Evolutionary conservation across 192 early-diverging fungal genomes (phyloP), one percentile per base, ranked within the genome.

Genomic region (Umbelopsis ramanniana): DNA sequence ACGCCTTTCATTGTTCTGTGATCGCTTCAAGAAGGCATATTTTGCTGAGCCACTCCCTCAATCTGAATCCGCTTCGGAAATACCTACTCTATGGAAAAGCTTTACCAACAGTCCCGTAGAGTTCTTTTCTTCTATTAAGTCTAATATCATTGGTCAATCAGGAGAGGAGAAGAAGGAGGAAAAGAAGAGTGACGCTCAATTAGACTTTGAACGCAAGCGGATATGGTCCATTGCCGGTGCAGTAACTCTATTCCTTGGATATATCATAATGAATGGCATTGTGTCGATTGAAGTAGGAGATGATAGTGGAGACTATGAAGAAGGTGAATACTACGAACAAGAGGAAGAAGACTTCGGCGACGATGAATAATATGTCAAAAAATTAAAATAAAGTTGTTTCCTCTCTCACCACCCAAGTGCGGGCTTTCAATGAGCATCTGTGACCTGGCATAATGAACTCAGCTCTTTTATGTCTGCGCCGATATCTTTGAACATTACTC

Each of bases 231-330:
- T 88, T 69, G 77, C 79, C 14, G 83, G 83, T 46, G 87, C 80
- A 3, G 52, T 85, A 24, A 72, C 78, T 10, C 74, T 83, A 21
- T 76, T 88, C 57, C 35, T 79, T 26, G 78, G 69, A 7, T 90
- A 89, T 81, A 79, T 90, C 8, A 82, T 87, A 69, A 72, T 83
- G 24, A 86, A 93, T 74, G 90, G 89, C 21, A 83, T 93, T 40
- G 74, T 93, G 12, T 75, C 74, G 40, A 82, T 91, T 71, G 80
- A 82, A 19, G 46, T 60, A 43, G 74, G 55, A 5, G 79, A 84
- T 38, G 57, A 26, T 29, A 63, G 14, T 33, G 81, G 74, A 29
- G 78, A 75, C 14, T 85, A 82, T 17, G 70, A 83, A 11, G 83
- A 85, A 6, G 83, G 82, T n/a, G 46, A 81, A 1, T 79, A 57